phyloP scores from a whole-genome alignment of 495 filamentous ascomycete genomes.

The Daldinia caldariorum region DNA sequence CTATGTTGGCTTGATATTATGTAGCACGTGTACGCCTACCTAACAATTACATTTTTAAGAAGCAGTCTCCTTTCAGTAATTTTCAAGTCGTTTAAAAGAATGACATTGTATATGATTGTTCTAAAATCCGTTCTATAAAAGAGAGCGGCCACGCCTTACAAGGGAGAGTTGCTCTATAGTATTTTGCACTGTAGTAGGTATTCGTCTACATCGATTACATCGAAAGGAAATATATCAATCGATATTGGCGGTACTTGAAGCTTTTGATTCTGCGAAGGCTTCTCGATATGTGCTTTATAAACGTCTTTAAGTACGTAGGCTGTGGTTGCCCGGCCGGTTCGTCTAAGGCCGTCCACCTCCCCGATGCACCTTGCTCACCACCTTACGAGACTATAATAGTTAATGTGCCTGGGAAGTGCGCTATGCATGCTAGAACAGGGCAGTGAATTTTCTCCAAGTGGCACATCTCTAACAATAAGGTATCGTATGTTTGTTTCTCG shows the following conservation, averaged over 20 bases:
- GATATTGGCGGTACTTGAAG: neutral
- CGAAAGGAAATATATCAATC: too few relatives aligned
- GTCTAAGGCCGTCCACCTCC: constrained; percentile 12
- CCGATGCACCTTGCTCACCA: constrained; percentile 8
- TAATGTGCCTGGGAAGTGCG: neutral
- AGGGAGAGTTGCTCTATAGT: too few relatives aligned
- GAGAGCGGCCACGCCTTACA: neutral
- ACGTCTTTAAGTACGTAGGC: neutral
- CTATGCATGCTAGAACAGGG: neutral
- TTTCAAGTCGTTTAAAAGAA: too few relatives aligned
- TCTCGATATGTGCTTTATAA: constrained; percentile 20
- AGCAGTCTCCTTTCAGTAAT: neutral
- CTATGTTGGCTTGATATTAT: neutral
- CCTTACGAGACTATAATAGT: constrained; percentile 6
- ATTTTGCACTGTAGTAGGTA: neutral
- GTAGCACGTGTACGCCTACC: neutral
- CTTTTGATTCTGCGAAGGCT: neutral
- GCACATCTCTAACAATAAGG: neutral
- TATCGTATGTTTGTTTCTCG: neutral
- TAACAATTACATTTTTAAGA: neutral
- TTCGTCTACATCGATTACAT: neutral
- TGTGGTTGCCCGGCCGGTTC: constrained; percentile 17
- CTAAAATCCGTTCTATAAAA: neutral
- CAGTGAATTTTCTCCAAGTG: neutral
- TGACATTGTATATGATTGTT: neutral